A percentile compares a stretch with the other conserved stretches of the same genome.
Conservation (phyloP, 139 green algal species). For the Chlamydomonas incerta region DNA sequence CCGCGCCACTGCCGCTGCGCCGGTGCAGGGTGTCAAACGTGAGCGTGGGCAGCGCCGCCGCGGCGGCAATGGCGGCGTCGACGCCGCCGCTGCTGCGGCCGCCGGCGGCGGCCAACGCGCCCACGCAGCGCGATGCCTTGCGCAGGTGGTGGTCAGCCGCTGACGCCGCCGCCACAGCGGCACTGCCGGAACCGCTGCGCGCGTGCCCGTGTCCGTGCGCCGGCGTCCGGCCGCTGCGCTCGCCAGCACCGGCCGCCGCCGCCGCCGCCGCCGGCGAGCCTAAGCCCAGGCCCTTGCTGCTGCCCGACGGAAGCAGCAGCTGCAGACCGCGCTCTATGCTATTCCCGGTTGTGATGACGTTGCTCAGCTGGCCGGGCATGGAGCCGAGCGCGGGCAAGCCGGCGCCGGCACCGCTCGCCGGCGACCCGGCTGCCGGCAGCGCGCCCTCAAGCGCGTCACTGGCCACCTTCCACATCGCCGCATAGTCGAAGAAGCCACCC, state of each 20-base stretch:
- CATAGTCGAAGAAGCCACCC: slow-evolving; percentile 14
- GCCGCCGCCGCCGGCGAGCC: not conserved
- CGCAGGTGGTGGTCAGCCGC: not conserved
- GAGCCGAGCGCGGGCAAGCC: not conserved
- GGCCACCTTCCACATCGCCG: not conserved
- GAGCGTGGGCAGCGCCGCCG: not conserved
- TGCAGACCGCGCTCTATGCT: slow-evolving; percentile 35
- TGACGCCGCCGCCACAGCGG: too few relatives aligned
- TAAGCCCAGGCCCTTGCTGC: not conserved
- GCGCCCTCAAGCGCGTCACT: not conserved
- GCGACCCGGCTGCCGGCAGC: not conserved
- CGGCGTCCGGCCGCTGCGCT: too few relatives aligned
- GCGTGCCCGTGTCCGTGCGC: not conserved
- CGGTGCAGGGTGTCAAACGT: too few relatives aligned
- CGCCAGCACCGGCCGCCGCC: too few relatives aligned
- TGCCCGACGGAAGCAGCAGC: not conserved
- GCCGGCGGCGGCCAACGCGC: too few relatives aligned
- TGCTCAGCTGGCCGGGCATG: not conserved
- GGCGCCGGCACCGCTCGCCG: not conserved
- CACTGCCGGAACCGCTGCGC: not conserved
- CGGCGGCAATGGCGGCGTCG: too few relatives aligned
- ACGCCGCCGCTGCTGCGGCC: not conserved
- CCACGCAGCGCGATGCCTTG: not conserved
- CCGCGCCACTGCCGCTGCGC: too few relatives aligned
- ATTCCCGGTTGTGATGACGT: slow-evolving; percentile 35